Conservation (phyloP, 768 basidiomycete species). For the Lentinula edodes region DNA sequence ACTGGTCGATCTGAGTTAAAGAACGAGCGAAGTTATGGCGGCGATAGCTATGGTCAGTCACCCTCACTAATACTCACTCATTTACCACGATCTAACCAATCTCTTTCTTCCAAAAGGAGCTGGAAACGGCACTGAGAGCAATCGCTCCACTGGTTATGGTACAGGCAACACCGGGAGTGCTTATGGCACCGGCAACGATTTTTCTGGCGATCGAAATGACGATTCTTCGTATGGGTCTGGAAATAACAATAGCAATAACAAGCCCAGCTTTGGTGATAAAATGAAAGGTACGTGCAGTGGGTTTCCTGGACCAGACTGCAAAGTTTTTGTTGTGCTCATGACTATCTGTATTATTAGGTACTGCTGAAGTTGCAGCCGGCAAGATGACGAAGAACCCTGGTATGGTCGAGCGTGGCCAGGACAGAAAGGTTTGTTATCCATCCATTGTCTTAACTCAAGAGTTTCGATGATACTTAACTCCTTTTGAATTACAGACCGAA, state of each 20-base stretch:
- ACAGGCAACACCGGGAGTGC: not conserved
- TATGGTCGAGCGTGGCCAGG: not conserved
- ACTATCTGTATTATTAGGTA: not conserved
- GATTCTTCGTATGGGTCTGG: not conserved
- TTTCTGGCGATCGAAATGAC: not conserved
- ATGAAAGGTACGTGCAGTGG: not conserved
- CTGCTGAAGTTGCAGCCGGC: not conserved
- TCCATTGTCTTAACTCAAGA: not conserved
- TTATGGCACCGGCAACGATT: not conserved
- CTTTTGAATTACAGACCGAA: too few relatives aligned
- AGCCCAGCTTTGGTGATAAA: not conserved
- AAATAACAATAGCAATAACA: not conserved
- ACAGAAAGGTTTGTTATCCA: not conserved
- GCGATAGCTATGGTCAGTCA: not conserved
- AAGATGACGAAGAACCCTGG: not conserved
- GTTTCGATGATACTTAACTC: not conserved
- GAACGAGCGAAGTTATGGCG: not conserved
- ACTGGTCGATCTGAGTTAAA: not conserved
- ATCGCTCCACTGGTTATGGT: not conserved
- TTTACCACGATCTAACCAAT: too few relatives aligned
- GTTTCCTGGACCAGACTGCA: too few relatives aligned
- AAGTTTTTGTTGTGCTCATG: too few relatives aligned
- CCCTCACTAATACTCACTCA: too few relatives aligned
- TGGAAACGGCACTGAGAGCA: not conserved
- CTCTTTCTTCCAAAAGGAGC: not conserved